These are phyloP conservation scores for Quercus agrifolia DNA, from an alignment of 306 rosid species.

Conservation along the genomic window DNA sequence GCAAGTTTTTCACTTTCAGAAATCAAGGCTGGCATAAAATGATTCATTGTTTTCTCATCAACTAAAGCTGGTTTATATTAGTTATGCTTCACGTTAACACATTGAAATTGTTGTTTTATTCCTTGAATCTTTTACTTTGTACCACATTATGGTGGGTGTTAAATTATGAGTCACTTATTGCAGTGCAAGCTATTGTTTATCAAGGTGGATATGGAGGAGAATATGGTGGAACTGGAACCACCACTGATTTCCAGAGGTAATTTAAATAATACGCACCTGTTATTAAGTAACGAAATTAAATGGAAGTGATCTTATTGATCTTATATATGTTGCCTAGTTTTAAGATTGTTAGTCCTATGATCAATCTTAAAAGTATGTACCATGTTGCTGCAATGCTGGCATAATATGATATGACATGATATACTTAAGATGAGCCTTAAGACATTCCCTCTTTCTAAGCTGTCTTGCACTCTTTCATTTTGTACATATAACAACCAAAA, in stretches of 20 bases:
- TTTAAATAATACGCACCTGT: neutral
- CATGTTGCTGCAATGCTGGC: neutral
- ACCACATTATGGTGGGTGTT: neutral
- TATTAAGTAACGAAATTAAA: neutral
- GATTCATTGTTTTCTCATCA: neutral
- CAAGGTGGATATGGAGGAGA: slow-evolving; percentile 70
- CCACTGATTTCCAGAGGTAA: slow-evolving; percentile 57
- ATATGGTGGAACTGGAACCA: slow-evolving; percentile 41
- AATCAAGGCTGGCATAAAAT: neutral
- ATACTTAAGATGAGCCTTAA: neutral
- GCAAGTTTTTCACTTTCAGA: neutral
- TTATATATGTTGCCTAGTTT: neutral
- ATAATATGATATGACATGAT: neutral
- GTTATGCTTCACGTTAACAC: neutral
- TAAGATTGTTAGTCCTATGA: neutral
- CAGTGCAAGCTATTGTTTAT: slow-evolving; percentile 65
- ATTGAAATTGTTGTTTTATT: neutral
- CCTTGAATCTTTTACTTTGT: neutral
- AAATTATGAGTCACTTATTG: slow-evolving; percentile 19
- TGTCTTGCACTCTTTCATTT: neutral
- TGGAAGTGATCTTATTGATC: neutral
- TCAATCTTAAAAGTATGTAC: neutral
- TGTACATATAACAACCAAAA: neutral
- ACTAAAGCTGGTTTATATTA: neutral
- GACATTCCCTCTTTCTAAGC: neutral